A percentile compares a stretch with the other conserved stretches of the same genome.
Evolutionary conservation across 352 stramenopile genomes (phyloP).

Genomic region (Stramenopiles sp.): DNA sequence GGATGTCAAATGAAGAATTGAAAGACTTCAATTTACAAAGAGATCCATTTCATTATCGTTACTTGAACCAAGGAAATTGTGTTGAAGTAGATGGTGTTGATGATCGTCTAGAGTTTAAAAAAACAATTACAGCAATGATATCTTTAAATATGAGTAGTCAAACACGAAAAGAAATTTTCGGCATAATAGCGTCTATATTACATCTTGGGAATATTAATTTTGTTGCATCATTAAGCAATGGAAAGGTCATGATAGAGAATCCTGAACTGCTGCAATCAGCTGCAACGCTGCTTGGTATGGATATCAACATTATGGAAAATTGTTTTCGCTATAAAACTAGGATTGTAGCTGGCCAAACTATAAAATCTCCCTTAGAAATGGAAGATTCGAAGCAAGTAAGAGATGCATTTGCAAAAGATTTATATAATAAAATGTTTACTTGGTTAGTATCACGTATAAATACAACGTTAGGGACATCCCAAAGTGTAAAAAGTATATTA

Average conservation of each 20-base stretch:
- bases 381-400: slow-evolving; percentile 53
- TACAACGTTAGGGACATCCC: slow-evolving; percentile 43
- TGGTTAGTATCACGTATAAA: slow-evolving; percentile 83
- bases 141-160: slow-evolving; percentile 63
- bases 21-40: background rate
- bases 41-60: slow-evolving; percentile 63
- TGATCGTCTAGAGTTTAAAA: slow-evolving; percentile 58
- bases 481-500: slow-evolving; percentile 64
- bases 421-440: slow-evolving; percentile 80
- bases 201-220: slow-evolving; percentile 93
- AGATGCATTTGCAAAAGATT: slow-evolving; percentile 75
- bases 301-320: slow-evolving; percentile 47
- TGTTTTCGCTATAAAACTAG: slow-evolving; percentile 25
- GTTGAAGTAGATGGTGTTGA: slow-evolving; percentile 72
- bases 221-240: slow-evolving; percentile 17
- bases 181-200: slow-evolving; percentile 81
- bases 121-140: slow-evolving; percentile 68
- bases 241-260: slow-evolving; percentile 34
- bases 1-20: slow-evolving; percentile 21
- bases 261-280: slow-evolving; percentile 30
- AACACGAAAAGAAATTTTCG: slow-evolving; percentile 76
- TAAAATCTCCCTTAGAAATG: background rate
- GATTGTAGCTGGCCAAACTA: background rate
- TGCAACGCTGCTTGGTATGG: slow-evolving; percentile 52
- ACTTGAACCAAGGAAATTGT: slow-evolving; percentile 77